These are phyloP conservation scores for Eimeria brunetti DNA, from an alignment of 169 alveolate species.

Conservation along the genomic window DNA sequence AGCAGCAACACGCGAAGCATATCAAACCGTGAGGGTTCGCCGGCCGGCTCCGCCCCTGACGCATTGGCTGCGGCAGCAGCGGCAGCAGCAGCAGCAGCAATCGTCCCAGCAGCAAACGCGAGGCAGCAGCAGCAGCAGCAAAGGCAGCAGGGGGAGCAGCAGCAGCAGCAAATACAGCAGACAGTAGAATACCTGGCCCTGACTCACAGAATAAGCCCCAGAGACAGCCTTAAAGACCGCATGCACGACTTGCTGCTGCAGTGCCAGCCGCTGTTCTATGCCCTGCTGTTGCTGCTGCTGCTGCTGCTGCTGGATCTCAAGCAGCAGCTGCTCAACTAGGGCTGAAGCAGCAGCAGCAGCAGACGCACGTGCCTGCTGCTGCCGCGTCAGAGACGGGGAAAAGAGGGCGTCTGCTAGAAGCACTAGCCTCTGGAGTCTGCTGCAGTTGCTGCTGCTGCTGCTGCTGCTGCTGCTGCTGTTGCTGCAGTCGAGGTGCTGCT, in stretches of 20 bases:
- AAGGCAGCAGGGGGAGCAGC: background rate
- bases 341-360: background rate
- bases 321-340: background rate
- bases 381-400: background rate
- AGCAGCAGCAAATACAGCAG: background rate
- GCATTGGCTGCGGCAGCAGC: background rate
- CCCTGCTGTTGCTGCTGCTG: slow-evolving; percentile 15
- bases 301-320: slow-evolving; percentile 17
- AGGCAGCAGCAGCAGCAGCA: background rate
- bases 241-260: slow-evolving; percentile 2
- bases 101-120: background rate
- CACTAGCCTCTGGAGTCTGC: background rate
- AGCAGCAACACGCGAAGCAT: background rate
- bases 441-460: background rate
- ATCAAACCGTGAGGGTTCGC: background rate
- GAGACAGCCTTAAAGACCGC: background rate
- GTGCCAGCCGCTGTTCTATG: background rate
- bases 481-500: background rate
- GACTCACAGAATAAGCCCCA: background rate
- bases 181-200: too few relatives aligned
- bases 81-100: too few relatives aligned
- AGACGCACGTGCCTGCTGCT: background rate
- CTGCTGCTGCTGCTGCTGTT: background rate
- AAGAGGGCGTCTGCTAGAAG: slow-evolving; percentile 16
- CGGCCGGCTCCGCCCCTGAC: background rate